Conservation (phyloP, 2,329 filamentous ascomycete genomes). For the Exserohilum turcica region DNA sequence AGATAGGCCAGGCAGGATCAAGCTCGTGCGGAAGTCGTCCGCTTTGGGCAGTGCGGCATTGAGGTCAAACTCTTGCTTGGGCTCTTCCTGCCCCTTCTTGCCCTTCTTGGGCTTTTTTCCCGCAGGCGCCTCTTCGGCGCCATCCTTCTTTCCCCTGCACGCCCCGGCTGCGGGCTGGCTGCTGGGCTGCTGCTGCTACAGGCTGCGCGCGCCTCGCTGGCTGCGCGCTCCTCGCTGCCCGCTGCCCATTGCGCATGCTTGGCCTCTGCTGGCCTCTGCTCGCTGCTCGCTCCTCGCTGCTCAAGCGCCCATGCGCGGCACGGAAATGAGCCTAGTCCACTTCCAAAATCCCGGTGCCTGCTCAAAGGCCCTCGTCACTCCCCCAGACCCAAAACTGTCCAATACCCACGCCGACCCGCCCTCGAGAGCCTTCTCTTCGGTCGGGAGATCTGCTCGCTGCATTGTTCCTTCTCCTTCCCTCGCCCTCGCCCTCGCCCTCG, state of each 20-base stretch:
- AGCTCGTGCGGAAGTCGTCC: constrained; percentile 92
- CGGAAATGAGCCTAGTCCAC: constrained; percentile 36
- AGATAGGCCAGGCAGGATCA: constrained; percentile 93
- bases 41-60: constrained; percentile 73
- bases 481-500: no score
- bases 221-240: no score
- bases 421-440: constrained; percentile 21
- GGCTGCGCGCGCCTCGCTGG: background rate
- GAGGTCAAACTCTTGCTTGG: constrained; percentile 73
- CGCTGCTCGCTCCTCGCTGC: constrained; percentile 6
- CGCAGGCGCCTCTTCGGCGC: constrained; percentile 40
- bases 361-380: constrained; percentile 22
- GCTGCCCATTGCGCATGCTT: background rate
- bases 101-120: constrained; percentile 51
- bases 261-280: constrained; percentile 8
- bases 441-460: constrained; percentile 29
- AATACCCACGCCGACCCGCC: constrained; percentile 21
- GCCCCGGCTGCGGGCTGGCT: background rate
- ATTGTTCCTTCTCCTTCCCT: constrained; percentile 28
- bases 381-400: constrained; percentile 22
- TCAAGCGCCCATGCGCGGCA: constrained; percentile 26
- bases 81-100: constrained; percentile 59
- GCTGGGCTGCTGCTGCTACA: background rate
- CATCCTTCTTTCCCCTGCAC: constrained; percentile 58
- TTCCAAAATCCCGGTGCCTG: constrained; percentile 22